Base-by-base conservation (phyloP, 2,329 filamentous ascomycete species). In the Trichothecium roseum region DNA sequence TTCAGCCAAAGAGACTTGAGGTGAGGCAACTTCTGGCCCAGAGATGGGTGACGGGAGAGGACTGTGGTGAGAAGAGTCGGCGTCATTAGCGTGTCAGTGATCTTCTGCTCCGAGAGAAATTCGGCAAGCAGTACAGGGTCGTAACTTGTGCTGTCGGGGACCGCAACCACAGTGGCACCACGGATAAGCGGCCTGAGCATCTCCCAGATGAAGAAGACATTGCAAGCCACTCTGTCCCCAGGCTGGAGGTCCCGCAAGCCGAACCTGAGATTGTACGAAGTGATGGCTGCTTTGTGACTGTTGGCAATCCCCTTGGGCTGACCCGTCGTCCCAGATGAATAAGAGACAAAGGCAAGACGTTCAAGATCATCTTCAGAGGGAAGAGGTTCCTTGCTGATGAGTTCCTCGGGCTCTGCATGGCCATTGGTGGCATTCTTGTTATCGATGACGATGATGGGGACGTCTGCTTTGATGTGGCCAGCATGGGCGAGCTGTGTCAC, bases 121-220 rank as follows among this genome's bases (percentile, higher is more conserved):
- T 84, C 78, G 18, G 87, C 80, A 18, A 89, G 71, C 32, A 78
- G 73, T 24, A 75, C 72, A 0, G 84, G 83, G 44, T 89, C 84
- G 48, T 87, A 88, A 57, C 82, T 87, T 26, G 69, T 72, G 45
- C 83, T 75, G 46, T 89, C 84, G 2, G 83, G 81, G 13, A 88
- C 75, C 4, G 79, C 73, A 16, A 87, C 72, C 4, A 84, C 80
- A 0, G 84, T 85, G 3, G 82, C 84, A 45, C 84, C 84, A 37
- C 83, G 72, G 37, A 89, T 53, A 30, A 89, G 63, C 8, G 84
- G 84, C 5, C 84, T 79, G 37, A 89, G 56, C 38, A 88, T 87
- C 54, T 89, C 84, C 84, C 84, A 89, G 32, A 88, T 69, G 52
- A 89, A 89, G 56, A 88, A 89, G 40, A 88, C 84, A 63, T 88